Evolutionary conservation across 148 eudicot species (phyloP), one percentile per base, ranked within the genome.

Genomic region (Rhododendron griersonianum): DNA sequence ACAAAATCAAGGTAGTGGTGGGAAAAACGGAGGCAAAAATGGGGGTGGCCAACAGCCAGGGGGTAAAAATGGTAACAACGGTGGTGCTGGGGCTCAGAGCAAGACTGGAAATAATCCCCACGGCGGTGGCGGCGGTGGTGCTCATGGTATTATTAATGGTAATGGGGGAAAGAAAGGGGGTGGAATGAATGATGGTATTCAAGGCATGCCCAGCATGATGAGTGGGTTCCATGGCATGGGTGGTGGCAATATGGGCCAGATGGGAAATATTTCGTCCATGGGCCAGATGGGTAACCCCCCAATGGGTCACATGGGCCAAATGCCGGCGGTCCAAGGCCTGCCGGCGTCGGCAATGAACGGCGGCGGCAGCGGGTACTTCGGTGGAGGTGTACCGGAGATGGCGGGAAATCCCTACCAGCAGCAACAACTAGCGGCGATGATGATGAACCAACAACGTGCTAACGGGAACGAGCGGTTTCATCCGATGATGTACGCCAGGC

Each of bases 401-500:
- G 94, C 90, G 0, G 96, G 93, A 1, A 96, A 94, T 90, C 98
- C 95, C 0, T 92, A 93, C 80, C 90, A 74, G 23, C 78, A 74
- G 30, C 78, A 74, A 16, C 78, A 74, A 74, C 1, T 30, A 84
- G 92, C 95, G 3, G 94, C 93, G 75, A 92, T 91, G 92, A 96
- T 96, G 99, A 95, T 96, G 99, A 92, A 92, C 90, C 99, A 96
- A 86, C 99, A 96, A 85, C 90, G 96, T 0, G 94, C 94, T 11
- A 90, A 91, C 25, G 98, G 98, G 28, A 92, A 91, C 81, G 98
- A 94, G 86, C 88, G 94, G 93, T 95, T 95, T 84, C 98, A 95
- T 44, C 98, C 96, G n/a, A 94, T 96, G 99, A 96, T 96, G 96
- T 96, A 96, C 18, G 96, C 96, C 7, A 89, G 95, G 63, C 98